Evolutionary conservation across 1,139 yeast genomes (phyloP).

Genomic region (Sugiyamaella grinbergsii): DNA sequence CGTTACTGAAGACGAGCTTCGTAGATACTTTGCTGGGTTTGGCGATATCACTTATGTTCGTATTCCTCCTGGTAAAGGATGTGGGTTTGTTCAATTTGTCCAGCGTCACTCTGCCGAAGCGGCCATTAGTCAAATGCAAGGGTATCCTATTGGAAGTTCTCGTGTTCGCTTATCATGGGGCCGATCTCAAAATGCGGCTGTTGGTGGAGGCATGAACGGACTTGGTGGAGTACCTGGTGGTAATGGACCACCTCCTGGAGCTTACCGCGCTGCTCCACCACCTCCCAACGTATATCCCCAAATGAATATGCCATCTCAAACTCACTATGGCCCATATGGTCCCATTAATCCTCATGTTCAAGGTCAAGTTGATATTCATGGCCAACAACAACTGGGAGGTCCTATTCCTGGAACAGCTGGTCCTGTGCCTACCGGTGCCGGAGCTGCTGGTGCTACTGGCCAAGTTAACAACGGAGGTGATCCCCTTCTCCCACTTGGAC

Average conservation of each 20-base stretch:
- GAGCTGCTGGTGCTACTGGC: conserved; percentile 22
- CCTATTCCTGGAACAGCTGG: conserved; percentile 12
- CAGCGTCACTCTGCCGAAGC: conserved; percentile 83
- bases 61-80: conserved; percentile 89
- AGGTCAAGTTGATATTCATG: conserved; percentile 36
- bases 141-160: conserved; percentile 83
- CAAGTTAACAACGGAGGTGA: conserved; percentile 24
- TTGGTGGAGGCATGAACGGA: conserved; percentile 13
- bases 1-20: conserved; percentile 74
- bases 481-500: conserved; percentile 30
- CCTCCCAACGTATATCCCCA: conserved; percentile 44
- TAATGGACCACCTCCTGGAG: conserved; percentile 18
- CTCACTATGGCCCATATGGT: conserved; percentile 43
- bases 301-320: conserved; percentile 40
- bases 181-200: conserved; percentile 47
- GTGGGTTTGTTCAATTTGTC: conserved; percentile 87
- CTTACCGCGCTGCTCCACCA: conserved; percentile 25
- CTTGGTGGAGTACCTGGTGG: conserved; percentile 12
- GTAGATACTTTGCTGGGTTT: conserved; percentile 75
- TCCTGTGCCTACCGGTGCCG: conserved; percentile 13
- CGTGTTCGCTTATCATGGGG: conserved; percentile 92
- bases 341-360: conserved; percentile 42
- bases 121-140: conserved; percentile 91
- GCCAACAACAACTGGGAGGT: conserved; percentile 16
- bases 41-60: conserved; percentile 84